Evolutionary conservation across 495 filamentous ascomycete genomes (phyloP), one percentile per base, ranked within the genome.

Genomic region (Penicillium verhagenii): DNA sequence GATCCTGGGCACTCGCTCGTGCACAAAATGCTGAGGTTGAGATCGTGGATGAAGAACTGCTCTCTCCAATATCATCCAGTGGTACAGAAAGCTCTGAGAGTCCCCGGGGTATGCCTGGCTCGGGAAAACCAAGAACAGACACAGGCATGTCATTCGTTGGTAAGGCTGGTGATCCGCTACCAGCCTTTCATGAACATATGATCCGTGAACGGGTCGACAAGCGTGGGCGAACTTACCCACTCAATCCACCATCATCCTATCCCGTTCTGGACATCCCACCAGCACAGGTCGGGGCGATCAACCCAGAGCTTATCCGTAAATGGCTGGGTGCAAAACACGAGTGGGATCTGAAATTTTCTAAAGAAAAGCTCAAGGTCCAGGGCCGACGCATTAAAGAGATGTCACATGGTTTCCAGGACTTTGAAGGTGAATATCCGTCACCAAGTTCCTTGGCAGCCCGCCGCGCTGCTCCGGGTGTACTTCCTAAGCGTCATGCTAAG

Each of bases 181-280:
- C 91, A 4, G 69, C 81, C 0, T 97, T 91, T 72, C 79, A 83
- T 46, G 71, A 86, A 44, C 86, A 95, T 67, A 96, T 96, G 90
- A 91, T 97, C 52, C 88, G 93, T 4, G 90, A 97, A 65, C 77
- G 87, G 20, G 85, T 97, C 28, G 85, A 89, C 57, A 82, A 87
- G 13, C 82, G 90, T 63, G 93, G 93, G 10, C 71, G 77, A 21
- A 81, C 92, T 28, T 86, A 82, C 53, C 78, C 80, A 6, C 77
- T 97, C 1, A 79, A 83, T 1, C 81, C 85, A 0, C 73, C 79
- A 9, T 71, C 76, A 4, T 78, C 86, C 2, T 79, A 92, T n/a
- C 61, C 71, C 1, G 87, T 80, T 3, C 80, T 91, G 35, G 72
- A 76, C 18, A 72, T 94, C 21, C 74, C 80, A 3, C 74, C 78